These are phyloP conservation scores for Leccinum barrowsii DNA, from an alignment of 768 basidiomycete genomes.

Conservation along the genomic window DNA sequence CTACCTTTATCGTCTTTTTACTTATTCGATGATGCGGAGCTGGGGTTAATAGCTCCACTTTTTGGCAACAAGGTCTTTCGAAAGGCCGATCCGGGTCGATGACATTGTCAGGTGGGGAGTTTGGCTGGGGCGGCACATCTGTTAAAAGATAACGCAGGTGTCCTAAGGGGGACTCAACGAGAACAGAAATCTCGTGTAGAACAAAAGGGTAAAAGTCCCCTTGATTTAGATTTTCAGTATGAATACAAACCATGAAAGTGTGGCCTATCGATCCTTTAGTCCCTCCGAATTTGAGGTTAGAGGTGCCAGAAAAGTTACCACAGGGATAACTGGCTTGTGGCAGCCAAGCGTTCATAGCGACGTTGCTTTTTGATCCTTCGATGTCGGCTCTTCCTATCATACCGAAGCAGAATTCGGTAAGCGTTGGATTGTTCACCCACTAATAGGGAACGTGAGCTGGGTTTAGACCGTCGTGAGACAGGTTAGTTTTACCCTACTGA, in stretches of 20 bases:
- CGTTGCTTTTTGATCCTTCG: slow-evolving; percentile 81
- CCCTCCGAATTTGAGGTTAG: slow-evolving; percentile 76
- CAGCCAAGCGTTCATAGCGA: slow-evolving; percentile 83
- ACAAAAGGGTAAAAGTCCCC: slow-evolving; percentile 32
- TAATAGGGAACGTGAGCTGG: slow-evolving; percentile 80
- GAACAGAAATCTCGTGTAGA: slow-evolving; percentile 80
- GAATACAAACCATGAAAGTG: slow-evolving; percentile 81
- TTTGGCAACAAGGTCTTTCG: slow-evolving; percentile 67
- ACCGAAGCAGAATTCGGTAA: slow-evolving; percentile 78
- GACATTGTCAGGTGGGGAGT: slow-evolving; percentile 81
- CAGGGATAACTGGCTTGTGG: slow-evolving; percentile 80
- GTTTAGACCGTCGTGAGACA: slow-evolving; percentile 83
- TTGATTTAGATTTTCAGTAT: slow-evolving; percentile 82
- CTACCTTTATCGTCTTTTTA: slow-evolving; percentile 79
- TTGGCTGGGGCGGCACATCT: slow-evolving; percentile 81
- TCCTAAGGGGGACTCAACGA: slow-evolving; percentile 76
- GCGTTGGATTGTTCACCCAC: slow-evolving; percentile 80
- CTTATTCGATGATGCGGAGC: slow-evolving; percentile 74
- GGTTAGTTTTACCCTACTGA: slow-evolving; percentile 86
- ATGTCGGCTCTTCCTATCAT: slow-evolving; percentile 82
- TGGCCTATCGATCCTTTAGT: slow-evolving; percentile 83
- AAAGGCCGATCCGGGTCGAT: slow-evolving; percentile 66
- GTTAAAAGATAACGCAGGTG: slow-evolving; percentile 78
- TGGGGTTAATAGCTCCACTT: slow-evolving; percentile 66
- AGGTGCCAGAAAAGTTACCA: slow-evolving; percentile 79